Evolutionary conservation across 495 filamentous ascomycete species (phyloP), one percentile per base, ranked within the genome.

Genomic region (Annulohypoxylon bovei): DNA sequence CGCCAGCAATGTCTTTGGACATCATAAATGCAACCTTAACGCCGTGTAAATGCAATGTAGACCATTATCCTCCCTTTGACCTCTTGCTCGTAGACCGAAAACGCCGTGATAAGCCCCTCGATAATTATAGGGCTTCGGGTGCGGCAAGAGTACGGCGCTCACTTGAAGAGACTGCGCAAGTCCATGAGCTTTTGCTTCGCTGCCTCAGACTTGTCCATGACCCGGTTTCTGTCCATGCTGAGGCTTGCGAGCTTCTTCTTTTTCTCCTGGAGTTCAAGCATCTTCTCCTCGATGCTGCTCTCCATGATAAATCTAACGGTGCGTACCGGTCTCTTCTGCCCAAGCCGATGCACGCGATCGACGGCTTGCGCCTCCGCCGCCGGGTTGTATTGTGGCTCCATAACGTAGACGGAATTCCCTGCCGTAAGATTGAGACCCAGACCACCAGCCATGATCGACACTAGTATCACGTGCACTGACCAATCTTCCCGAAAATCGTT

Each of bases 301-400:
- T 85, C 85, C 93, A 98, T 98, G 77, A 98, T 89, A 77, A 90
- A 98, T 35, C 93, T 88, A 12, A 89, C 87, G 1, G 92, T 97
- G 8, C 85, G 86, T 3, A 99, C 95, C 25, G 89, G 85, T 6
- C 95, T 85, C 72, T 86, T 95, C 81, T 99, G 95, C 0, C 95
- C 95, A 18, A 99, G 85, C 16, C 95, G 90, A 76, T 99, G 95
- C 23, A 99, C 91, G 44, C 95, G 92, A 73, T 99, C 95, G 6
- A 99, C 84, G 3, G 95, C 95, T 77, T 99, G 95, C 4, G 93
- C 93, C 70, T 98, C 94, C 0, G 93, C 92, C 4, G 93, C 94
- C 1, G 95, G 95, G 77, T 99, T 99, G 77, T 93, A 99, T 71
- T 98, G 93, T 1, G 95, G 95, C 78, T 99, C 95, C 95, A 99